Percentiles rank a stretch among this genome's conserved stretches.
phyloP scores from a whole-genome alignment of 2,329 filamentous ascomycete species.

The Colletotrichum caudatum region DNA sequence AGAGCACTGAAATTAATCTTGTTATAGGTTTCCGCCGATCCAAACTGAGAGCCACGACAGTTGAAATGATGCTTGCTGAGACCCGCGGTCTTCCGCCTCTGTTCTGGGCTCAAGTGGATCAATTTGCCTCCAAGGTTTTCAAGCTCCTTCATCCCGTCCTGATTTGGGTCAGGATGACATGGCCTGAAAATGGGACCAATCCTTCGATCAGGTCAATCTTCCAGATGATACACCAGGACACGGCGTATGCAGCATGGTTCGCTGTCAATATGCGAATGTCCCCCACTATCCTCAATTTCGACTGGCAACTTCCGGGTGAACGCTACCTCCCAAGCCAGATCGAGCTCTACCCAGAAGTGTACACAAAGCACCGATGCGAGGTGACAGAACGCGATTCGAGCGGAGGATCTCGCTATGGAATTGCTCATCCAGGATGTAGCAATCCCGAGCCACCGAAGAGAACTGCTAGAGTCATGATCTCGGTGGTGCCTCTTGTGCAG shows the following conservation, averaged over 20 bases:
- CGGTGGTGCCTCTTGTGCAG: slow-evolving; percentile 46
- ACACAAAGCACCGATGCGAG: slow-evolving; percentile 24
- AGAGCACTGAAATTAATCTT: slow-evolving; percentile 13
- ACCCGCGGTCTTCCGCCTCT: slow-evolving; percentile 43
- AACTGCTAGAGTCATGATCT: slow-evolving; percentile 51
- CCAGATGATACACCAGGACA: slow-evolving; percentile 46
- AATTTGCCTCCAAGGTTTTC: slow-evolving; percentile 44
- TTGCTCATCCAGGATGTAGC: no score
- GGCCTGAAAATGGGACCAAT: neutral
- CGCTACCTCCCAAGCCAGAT: slow-evolving; percentile 43
- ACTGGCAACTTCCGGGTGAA: slow-evolving; percentile 50
- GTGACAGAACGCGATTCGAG: slow-evolving; percentile 24
- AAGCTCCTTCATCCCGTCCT: slow-evolving; percentile 46
- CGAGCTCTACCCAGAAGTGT: slow-evolving; percentile 44
- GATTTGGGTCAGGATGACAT: slow-evolving; percentile 38
- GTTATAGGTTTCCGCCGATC: slow-evolving; percentile 49
- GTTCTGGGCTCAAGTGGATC: slow-evolving; percentile 51
- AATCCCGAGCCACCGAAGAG: neutral
- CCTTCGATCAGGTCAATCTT: slow-evolving; percentile 27
- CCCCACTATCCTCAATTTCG: slow-evolving; percentile 42
- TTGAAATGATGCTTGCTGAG: slow-evolving; percentile 44
- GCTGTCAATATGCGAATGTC: slow-evolving; percentile 47
- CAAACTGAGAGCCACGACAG: slow-evolving; percentile 45
- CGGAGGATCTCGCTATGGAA: neutral
- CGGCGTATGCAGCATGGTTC: slow-evolving; percentile 50